Evolutionary conservation across 768 basidiomycete genomes (phyloP).

Genomic region (Suillus fuscotomentosus): DNA sequence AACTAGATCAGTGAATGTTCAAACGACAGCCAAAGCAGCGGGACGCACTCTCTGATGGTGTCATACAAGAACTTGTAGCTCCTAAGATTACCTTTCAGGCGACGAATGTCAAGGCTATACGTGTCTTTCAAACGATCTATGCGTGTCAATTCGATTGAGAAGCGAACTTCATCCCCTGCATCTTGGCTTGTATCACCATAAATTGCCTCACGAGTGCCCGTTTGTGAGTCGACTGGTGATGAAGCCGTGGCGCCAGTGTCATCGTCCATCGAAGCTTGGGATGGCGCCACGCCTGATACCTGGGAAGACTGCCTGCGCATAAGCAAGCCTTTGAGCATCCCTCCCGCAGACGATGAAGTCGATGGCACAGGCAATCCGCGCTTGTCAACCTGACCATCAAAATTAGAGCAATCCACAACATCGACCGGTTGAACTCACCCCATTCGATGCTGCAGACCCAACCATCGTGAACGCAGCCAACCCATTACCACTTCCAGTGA

Average conservation of each 20-base stretch:
- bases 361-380: constrained; percentile 86
- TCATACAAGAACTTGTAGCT: constrained; percentile 94
- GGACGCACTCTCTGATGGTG: constrained; percentile 77
- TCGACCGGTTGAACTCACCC: constrained; percentile 51
- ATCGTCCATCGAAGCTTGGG: constrained; percentile 51
- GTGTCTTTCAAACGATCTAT: constrained; percentile 89
- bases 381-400: constrained; percentile 68
- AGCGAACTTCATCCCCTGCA: constrained; percentile 93
- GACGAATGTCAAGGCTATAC: constrained; percentile 87
- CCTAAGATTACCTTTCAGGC: constrained; percentile 89
- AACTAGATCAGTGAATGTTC: constrained; percentile 10
- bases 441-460: constrained; percentile 82
- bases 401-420: constrained; percentile 10
- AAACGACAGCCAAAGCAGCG: constrained; percentile 6
- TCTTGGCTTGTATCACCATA: constrained; percentile 85
- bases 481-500: constrained; percentile 41
- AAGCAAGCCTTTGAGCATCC: constrained; percentile 84
- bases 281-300: constrained; percentile 40
- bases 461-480: constrained; percentile 76
- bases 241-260: constrained; percentile 24
- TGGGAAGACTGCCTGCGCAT: constrained; percentile 92
- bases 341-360: constrained; percentile 64
- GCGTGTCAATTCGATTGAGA: constrained; percentile 91
- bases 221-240: constrained; percentile 36
- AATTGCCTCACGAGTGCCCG: constrained; percentile 45